phyloP scores from a whole-genome alignment of 177 flowering plant genomes.

The Vitis hybrid region DNA sequence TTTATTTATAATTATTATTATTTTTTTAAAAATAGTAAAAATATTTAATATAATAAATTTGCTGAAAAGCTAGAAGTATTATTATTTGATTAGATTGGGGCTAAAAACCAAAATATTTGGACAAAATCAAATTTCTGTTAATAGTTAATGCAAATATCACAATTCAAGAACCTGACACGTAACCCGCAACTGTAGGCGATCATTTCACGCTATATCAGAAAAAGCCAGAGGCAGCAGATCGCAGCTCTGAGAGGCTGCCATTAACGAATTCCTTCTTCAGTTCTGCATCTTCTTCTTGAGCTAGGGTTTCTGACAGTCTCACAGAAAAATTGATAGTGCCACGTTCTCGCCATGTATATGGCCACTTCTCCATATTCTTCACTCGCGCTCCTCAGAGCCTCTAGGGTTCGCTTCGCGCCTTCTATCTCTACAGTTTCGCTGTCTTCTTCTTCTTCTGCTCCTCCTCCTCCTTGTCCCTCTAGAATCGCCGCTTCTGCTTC shows the following conservation, averaged over 20 bases:
- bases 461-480: constrained; percentile 24
- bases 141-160: too few species aligned
- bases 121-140: too few species aligned
- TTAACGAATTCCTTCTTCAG: background rate
- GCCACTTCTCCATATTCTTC: constrained; percentile 27
- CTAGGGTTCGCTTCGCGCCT: constrained; percentile 33
- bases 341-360: constrained; percentile 29
- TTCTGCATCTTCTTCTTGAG: background rate
- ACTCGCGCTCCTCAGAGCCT: constrained; percentile 27
- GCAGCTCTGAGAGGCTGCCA: background rate
- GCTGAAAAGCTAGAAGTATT: too few species aligned
- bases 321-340: background rate
- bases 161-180: too few species aligned
- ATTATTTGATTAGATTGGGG: too few species aligned
- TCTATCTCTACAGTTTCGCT: constrained; percentile 17
- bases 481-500: constrained; percentile 17
- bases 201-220: too few species aligned
- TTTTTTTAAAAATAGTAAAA: too few species aligned
- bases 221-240: too few species aligned
- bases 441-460: constrained; percentile 8
- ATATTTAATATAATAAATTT: too few species aligned
- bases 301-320: background rate
- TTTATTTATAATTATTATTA: too few species aligned
- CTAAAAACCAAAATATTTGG: too few species aligned
- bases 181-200: too few species aligned